Evolutionary conservation across 345 rosid genomes (phyloP).

Genomic region (Trapa incisa): DNA sequence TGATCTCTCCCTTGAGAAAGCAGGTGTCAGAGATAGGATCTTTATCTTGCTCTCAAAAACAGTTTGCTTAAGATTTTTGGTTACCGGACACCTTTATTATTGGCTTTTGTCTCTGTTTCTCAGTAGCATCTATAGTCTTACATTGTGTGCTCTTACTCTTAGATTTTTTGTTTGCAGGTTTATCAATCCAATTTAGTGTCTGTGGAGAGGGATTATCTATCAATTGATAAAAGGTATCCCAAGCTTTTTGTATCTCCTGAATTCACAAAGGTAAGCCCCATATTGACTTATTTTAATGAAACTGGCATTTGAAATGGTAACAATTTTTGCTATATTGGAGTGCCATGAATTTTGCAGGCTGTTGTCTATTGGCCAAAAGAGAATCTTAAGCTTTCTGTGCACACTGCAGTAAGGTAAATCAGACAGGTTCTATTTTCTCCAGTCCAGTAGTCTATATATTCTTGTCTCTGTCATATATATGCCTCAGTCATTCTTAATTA

Average conservation of each 20-base stretch:
- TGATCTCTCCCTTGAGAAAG: neutral
- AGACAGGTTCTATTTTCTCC: neutral
- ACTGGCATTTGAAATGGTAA: slow-evolving; percentile 1
- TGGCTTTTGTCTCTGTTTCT: neutral
- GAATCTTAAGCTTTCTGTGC: slow-evolving; percentile 57
- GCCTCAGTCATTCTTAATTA: neutral
- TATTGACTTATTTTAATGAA: neutral
- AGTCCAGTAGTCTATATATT: neutral
- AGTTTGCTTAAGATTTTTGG: neutral
- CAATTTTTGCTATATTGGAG: neutral
- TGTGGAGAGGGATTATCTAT: slow-evolving; percentile 67
- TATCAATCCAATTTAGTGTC: slow-evolving; percentile 50
- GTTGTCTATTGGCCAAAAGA: slow-evolving; percentile 76
- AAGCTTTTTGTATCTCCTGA: slow-evolving; percentile 68
- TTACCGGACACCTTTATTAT: neutral
- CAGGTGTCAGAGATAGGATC: neutral
- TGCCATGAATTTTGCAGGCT: slow-evolving; percentile 30
- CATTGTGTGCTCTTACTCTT: neutral
- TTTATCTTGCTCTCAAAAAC: neutral
- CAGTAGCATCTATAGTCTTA: neutral
- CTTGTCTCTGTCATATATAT: neutral
- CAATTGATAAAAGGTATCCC: slow-evolving; percentile 67
- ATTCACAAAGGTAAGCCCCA: slow-evolving; percentile 56
- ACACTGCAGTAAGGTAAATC: slow-evolving; percentile 67
- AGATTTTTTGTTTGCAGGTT: slow-evolving; percentile 41